Evolutionary conservation across 345 rosid species (phyloP).

Genomic region (Dipteronia sinensis): DNA sequence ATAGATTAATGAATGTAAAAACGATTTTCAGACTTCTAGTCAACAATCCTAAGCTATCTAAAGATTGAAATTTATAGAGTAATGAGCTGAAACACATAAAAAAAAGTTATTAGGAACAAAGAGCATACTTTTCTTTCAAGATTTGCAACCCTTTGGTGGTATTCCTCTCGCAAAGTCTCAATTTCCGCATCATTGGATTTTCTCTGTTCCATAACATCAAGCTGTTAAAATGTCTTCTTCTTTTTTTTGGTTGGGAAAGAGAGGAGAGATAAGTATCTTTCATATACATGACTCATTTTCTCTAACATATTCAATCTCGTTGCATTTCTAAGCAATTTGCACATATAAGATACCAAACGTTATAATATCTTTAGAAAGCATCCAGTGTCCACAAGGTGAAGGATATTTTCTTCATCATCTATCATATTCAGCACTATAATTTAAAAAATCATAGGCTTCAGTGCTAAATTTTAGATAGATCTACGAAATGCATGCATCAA

Average conservation of each 20-base stretch:
- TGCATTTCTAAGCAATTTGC: neutral
- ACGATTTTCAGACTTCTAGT: neutral
- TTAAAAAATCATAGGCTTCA: neutral
- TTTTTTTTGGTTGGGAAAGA: neutral
- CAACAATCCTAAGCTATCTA: neutral
- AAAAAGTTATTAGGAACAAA: neutral
- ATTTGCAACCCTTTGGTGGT: slow-evolving; percentile 92
- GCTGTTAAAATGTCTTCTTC: slow-evolving; percentile 21
- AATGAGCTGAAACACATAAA: slow-evolving; percentile 8
- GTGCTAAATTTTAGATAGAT: neutral
- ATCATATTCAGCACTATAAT: neutral
- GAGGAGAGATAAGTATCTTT: neutral
- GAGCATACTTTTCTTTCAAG: slow-evolving; percentile 91
- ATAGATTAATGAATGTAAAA: neutral
- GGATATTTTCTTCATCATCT: neutral
- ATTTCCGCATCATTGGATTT: slow-evolving; percentile 90
- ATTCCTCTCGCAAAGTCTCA: slow-evolving; percentile 95
- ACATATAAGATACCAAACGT: neutral
- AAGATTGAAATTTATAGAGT: neutral
- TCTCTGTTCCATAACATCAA: slow-evolving; percentile 58
- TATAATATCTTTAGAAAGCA: neutral
- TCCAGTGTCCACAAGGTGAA: neutral
- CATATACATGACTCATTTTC: neutral
- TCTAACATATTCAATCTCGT: neutral
- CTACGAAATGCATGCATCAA: neutral